A percentile compares a stretch with the other conserved stretches of the same genome.
Evolutionary conservation across 129 eudicot genomes (phyloP).

Genomic region (Flaveria brownii): DNA sequence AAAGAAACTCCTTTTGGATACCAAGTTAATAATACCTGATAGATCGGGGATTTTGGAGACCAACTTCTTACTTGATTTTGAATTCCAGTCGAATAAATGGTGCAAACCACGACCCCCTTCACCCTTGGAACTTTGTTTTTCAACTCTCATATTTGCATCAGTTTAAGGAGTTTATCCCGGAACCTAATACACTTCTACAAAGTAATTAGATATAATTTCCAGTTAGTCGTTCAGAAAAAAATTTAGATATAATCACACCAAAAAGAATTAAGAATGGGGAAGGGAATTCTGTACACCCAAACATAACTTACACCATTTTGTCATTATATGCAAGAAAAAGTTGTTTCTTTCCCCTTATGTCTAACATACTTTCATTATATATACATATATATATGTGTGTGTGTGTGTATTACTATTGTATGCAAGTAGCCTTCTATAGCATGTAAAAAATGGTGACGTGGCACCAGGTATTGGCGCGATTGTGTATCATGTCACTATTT

Average conservation of each 20-base stretch:
- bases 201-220: not conserved
- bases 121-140: constrained; percentile 58
- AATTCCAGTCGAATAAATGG: constrained; percentile 89
- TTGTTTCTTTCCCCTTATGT: not conserved
- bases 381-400: too few relatives aligned
- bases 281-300: not conserved
- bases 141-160: constrained; percentile 59
- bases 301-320: not conserved
- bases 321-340: not conserved
- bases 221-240: too few relatives aligned
- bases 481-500: not conserved
- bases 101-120: constrained; percentile 76
- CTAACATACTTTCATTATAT: not conserved
- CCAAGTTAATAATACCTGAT: constrained; percentile 51
- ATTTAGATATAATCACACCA: not conserved
- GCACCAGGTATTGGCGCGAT: not conserved
- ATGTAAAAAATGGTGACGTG: not conserved
- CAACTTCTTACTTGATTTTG: constrained; percentile 80
- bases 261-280: not conserved
- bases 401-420: not conserved
- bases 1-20: constrained; percentile 13
- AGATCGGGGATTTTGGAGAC: constrained; percentile 54
- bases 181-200: constrained; percentile 35
- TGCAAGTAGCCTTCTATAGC: not conserved
- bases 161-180: constrained; percentile 5